Evolutionary conservation across 1,284 basidiomycete species (phyloP).

Genomic region (Somion occarium): DNA sequence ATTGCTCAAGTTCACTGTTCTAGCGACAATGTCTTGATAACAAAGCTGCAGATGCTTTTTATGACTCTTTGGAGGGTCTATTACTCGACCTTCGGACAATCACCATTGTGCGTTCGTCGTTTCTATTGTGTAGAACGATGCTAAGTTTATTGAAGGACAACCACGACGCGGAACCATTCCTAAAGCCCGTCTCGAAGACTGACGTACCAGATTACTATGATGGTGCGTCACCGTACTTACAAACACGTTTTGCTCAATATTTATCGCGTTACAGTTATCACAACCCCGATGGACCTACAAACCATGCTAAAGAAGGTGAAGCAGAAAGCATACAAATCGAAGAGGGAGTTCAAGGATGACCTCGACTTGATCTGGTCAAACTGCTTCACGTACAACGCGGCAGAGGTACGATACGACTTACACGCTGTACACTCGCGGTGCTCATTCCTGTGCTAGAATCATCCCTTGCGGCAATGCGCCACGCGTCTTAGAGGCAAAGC

Average conservation of each 20-base stretch:
- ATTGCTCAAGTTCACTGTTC: constrained; percentile 11
- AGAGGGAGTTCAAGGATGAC: constrained; percentile 91
- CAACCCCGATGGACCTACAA: constrained; percentile 90
- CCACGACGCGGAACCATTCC: constrained; percentile 84
- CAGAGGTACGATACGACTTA: constrained; percentile 49
- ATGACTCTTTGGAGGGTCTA: constrained; percentile 86
- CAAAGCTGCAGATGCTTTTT: constrained; percentile 85
- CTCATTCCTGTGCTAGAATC: constrained; percentile 37
- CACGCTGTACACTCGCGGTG: not conserved
- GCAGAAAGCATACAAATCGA: constrained; percentile 86
- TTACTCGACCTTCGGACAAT: constrained; percentile 77
- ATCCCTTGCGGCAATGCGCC: constrained; percentile 79
- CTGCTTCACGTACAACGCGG: constrained; percentile 89
- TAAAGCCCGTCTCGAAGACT: constrained; percentile 82
- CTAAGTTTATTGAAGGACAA: constrained; percentile 53
- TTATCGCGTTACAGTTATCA: constrained; percentile 59
- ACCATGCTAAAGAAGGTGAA: constrained; percentile 94
- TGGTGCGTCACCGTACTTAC: constrained; percentile 40
- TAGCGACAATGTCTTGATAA: constrained; percentile 59
- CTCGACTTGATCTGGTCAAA: constrained; percentile 97
- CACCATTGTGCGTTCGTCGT: constrained; percentile 51
- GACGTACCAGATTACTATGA: constrained; percentile 91
- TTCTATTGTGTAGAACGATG: constrained; percentile 1
- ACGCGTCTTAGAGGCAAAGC: constrained; percentile 76
- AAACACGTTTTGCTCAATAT: constrained; percentile 8